Conservation (phyloP, 2,329 filamentous ascomycete species). For the Biscogniauxia marginata region DNA sequence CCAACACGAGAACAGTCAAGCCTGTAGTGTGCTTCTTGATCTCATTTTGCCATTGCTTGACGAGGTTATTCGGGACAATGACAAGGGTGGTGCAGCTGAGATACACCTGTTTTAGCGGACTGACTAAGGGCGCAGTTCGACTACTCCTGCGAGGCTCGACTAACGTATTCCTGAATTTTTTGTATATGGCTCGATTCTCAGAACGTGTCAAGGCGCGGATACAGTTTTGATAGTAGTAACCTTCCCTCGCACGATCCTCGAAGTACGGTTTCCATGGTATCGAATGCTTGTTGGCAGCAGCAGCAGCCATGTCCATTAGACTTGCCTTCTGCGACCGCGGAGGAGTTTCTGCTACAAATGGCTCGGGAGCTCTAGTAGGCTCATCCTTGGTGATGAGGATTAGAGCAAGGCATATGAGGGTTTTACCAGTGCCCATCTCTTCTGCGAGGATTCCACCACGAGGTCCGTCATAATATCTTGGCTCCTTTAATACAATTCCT, state of each 20-base stretch:
- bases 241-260: constrained; percentile 45
- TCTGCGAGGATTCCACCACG: constrained; percentile 78
- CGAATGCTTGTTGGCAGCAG: constrained; percentile 62
- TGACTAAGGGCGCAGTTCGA: constrained; percentile 33
- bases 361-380: constrained; percentile 62
- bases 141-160: constrained; percentile 39
- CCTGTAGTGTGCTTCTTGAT: constrained; percentile 73
- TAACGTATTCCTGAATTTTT: constrained; percentile 42
- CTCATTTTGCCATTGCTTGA: constrained; percentile 81
- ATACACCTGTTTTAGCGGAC: constrained; percentile 50
- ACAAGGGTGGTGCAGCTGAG: constrained; percentile 72
- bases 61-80: constrained; percentile 78
- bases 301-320: constrained; percentile 75
- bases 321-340: constrained; percentile 49
- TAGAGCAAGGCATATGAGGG: constrained; percentile 76
- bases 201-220: constrained; percentile 48
- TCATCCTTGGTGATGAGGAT: constrained; percentile 74
- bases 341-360: constrained; percentile 44
- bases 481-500: constrained; percentile 61
- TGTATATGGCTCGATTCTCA: constrained; percentile 58
- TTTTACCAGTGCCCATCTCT: constrained; percentile 83
- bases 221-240: constrained; percentile 54
- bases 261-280: constrained; percentile 71
- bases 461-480: constrained; percentile 70
- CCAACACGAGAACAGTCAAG: constrained; percentile 64